Percentiles rank a stretch among this genome's conserved stretches.
phyloP scores from a whole-genome alignment of 2,329 filamentous ascomycete genomes.

The Stachybotrys chlorohalonatus region DNA sequence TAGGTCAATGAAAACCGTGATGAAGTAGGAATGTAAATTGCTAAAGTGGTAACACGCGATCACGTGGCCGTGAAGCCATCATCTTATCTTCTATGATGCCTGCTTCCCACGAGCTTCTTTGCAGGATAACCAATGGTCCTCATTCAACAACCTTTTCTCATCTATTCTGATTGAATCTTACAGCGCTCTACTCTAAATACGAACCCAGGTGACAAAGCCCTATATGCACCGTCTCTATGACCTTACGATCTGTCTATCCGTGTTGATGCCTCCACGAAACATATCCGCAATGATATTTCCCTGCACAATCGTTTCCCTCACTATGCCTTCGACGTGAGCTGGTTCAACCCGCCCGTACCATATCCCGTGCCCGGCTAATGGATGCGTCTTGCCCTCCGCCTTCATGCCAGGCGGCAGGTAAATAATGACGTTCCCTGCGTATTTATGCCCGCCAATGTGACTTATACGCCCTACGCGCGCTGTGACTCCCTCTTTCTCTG shows the following conservation, averaged over 20 bases:
- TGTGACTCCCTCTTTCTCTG: slow-evolving; percentile 15
- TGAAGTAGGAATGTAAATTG: no score
- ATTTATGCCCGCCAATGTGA: slow-evolving; percentile 80
- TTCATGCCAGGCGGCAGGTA: slow-evolving; percentile 57
- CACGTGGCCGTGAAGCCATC: no score
- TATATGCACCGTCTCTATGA: slow-evolving; percentile 16
- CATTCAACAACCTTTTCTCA: no score
- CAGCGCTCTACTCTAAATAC: no score
- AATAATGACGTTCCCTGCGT: slow-evolving; percentile 75
- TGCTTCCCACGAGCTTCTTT: no score
- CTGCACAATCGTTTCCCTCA: slow-evolving; percentile 58
- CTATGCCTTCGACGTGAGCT: slow-evolving; percentile 65
- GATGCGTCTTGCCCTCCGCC: slow-evolving; percentile 35
- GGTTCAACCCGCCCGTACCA: slow-evolving; percentile 79
- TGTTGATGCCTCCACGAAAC: slow-evolving; percentile 61
- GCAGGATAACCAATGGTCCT: neutral
- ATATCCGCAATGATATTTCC: slow-evolving; percentile 62
- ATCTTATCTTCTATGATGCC: no score
- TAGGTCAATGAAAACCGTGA: no score
- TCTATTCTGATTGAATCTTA: no score
- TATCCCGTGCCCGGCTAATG: slow-evolving; percentile 61
- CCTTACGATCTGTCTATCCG: slow-evolving; percentile 42
- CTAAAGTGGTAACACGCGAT: no score
- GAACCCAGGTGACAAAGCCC: neutral
- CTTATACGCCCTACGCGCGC: slow-evolving; percentile 63